Evolutionary conservation across 2,329 filamentous ascomycete genomes (phyloP), one percentile per base, ranked within the genome.

Genomic region (Acrocalymma vagum): DNA sequence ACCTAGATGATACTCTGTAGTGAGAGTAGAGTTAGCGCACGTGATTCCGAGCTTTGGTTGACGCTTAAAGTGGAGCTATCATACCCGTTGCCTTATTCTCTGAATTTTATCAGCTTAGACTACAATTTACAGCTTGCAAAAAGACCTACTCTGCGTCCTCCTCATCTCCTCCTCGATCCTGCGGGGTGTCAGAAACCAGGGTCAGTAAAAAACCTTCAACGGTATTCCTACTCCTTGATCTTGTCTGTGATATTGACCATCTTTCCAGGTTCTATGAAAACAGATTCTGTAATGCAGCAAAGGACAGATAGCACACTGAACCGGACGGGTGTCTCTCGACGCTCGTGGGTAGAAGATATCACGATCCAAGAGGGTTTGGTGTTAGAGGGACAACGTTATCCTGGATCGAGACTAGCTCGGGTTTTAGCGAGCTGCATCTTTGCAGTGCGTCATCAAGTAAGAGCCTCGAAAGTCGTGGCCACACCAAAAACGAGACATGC

Each of bases 221-320:
- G 34, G 31, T 31, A 30, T 33, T 42, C 86, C 65, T 75, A 96
- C 93, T 97, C 94, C 81, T 99, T 99, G 78, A 99, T 99, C 82
- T 96, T 97, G 40, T 99, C 95, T 55, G 94, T 97, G 58, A 99
- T 99, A 78, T 97, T 97, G 73, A 97, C 94, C 94, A 99, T 99
- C 64, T 66, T 76, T 61, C 36, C 67, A 38, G 46, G 26, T 23
- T 38, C 15, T 15, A 23, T 2, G 13, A 10, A 10, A n/a, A 29
- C 32, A 22, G 23, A 13, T 30, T 40, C 20, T 17, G n/a, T 0
- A 28, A 14, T 32, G 26, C n/a, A 29, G 14, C 26, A 16, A 10
- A 27, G 45, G 37, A 29, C 29, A 51, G 22, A 8, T 42, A 48
- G 34, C 44, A 13, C 18, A 33, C 32, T 45, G 38, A 46, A 43